These are phyloP conservation scores for Tulasnella sp. DNA, from an alignment of 768 basidiomycete genomes.

Conservation along the genomic window DNA sequence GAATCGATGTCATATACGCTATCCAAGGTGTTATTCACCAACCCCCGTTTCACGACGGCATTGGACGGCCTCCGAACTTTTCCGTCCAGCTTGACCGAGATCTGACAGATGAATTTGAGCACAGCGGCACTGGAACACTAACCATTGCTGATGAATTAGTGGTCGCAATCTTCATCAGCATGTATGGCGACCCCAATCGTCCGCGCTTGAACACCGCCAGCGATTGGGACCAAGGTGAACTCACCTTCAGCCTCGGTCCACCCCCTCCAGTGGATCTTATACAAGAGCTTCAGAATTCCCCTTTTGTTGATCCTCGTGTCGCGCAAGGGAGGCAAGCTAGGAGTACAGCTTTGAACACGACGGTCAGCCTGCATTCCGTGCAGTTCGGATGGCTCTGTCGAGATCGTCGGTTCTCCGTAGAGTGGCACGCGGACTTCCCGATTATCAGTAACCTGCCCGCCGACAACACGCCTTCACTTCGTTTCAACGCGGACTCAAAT, in stretches of 20 bases:
- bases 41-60: not conserved
- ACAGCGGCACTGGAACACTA: constrained; percentile 16
- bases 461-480: not conserved
- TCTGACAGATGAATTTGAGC: not conserved
- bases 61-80: not conserved
- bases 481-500: not conserved
- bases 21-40: not conserved
- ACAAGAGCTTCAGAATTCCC: not conserved
- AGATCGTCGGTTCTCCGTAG: constrained; percentile 23
- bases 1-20: not conserved
- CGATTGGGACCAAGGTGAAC: not conserved
- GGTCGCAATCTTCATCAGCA: constrained; percentile 5
- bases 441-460: not conserved
- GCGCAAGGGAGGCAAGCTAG: not conserved
- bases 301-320: constrained; percentile 21
- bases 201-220: not conserved
- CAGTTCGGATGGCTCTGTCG: constrained; percentile 30
- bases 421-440: constrained; percentile 9
- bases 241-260: not conserved
- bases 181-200: constrained; percentile 5
- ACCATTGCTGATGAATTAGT: not conserved
- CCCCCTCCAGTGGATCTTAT: not conserved
- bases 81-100: not conserved
- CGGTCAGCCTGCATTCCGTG: not conserved
- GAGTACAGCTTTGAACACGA: not conserved